phyloP scores from a whole-genome alignment of 2,329 filamentous ascomycete species.

The Clonostachys chloroleuca region DNA sequence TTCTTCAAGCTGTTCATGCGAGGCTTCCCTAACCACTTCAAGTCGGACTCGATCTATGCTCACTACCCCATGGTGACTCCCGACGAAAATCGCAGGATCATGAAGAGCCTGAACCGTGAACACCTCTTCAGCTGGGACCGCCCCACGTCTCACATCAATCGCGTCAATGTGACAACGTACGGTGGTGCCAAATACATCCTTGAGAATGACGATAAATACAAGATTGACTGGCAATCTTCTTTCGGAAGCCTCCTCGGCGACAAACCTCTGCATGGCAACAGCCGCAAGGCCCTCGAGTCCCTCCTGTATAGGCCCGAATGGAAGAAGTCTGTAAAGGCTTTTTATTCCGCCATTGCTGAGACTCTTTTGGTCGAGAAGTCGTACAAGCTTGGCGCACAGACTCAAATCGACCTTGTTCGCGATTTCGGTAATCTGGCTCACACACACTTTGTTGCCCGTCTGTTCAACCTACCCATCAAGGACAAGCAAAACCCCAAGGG shows the following conservation, averaged over 20 bases:
- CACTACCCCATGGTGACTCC: conserved; percentile 74
- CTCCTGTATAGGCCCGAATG: conserved; percentile 60
- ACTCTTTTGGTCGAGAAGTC: conserved; percentile 61
- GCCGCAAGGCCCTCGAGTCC: conserved; percentile 48
- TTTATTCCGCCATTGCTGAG: conserved; percentile 60
- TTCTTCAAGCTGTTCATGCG: conserved; percentile 81
- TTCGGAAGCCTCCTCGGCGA: conserved; percentile 49
- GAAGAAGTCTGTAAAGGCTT: conserved; percentile 57
- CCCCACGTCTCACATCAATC: conserved; percentile 45
- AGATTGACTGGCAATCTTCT: conserved; percentile 46
- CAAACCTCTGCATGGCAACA: conserved; percentile 37
- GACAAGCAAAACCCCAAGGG: conserved; percentile 55
- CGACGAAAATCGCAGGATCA: conserved; percentile 66
- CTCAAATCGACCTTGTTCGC: conserved; percentile 66
- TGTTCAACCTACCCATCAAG: conserved; percentile 65
- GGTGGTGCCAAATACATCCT: conserved; percentile 58
- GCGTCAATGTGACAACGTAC: conserved; percentile 56
- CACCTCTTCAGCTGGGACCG: conserved; percentile 66
- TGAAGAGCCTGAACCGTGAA: conserved; percentile 62
- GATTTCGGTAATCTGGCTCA: conserved; percentile 66
- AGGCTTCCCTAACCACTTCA: conserved; percentile 78
- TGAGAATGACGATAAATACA: conserved; percentile 56
- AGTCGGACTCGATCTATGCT: conserved; percentile 72
- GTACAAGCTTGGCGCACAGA: conserved; percentile 48
- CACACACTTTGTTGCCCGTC: conserved; percentile 57